Base-by-base conservation (phyloP, 2,329 filamentous ascomycete genomes). In the Graphiopsis chlorocephala region DNA sequence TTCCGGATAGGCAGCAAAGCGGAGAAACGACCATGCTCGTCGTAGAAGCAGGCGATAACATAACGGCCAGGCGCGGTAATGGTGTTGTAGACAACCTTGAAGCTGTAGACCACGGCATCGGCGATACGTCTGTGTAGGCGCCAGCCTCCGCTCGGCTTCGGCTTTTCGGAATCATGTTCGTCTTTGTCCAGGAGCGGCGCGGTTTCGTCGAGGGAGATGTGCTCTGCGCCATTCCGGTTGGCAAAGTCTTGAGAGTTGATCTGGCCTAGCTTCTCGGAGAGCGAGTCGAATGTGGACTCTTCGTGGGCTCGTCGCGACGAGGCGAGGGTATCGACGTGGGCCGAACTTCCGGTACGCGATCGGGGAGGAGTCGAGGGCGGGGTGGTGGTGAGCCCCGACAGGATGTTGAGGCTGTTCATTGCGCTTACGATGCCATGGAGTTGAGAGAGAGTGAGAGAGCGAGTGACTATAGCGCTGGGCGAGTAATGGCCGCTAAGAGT, bases 341-440 rank as follows among this genome's bases (percentile, higher is more conserved):
- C 69, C 26, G 70, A 69, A 45, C 71, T 73, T 56, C 68, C 66
- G 26, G 71, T 74, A 29, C 85, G 83, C 67, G 83, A 83, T 68
- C 84, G 83, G 15, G 62, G 62, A 52, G 62, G 62, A 50, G 61
- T 64, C 50, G 61, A 52, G 61, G 79, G 79, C 69, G 84, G 81
- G 69, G 84, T 83, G 75, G 82, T 83, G 75, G 86, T 85, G 75
- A 88, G 86, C 77, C 91, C 88, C 75, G 92, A 95, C 78, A 97
- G 87, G 78, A 97, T 92, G 82, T 95, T 96, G 83, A 97, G 84
- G 74, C 93, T 96, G 88, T 97, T 97, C 94, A 97, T 97, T 81
- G 85, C 91, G 83, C 79, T 78, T 75, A 73, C 71, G 70, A 74
- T 76, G 81, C 79, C 82, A 84, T 83, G 75, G 76, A 78, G 70